Evolutionary conservation across 2,329 filamentous ascomycete genomes (phyloP).

Genomic region (Hypoxylon sp.): DNA sequence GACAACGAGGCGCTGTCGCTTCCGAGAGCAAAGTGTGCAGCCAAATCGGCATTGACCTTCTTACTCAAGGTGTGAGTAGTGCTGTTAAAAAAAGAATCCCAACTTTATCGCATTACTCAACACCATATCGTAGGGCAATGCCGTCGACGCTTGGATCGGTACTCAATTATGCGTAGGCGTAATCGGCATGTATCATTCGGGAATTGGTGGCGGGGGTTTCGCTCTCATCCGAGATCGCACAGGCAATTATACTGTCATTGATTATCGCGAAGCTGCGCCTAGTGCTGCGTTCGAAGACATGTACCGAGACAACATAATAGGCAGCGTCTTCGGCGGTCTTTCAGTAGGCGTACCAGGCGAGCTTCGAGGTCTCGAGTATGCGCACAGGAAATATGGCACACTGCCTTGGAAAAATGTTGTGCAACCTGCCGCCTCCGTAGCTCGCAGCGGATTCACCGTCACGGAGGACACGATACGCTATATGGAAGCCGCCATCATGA

Average conservation of each 20-base stretch:
- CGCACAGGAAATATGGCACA: conserved; percentile 79
- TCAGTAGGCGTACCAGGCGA: conserved; percentile 81
- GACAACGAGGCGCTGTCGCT: conserved; percentile 51
- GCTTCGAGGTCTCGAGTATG: conserved; percentile 81
- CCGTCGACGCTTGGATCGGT: conserved; percentile 81
- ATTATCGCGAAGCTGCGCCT: conserved; percentile 91
- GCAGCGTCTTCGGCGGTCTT: conserved; percentile 79
- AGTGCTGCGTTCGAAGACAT: conserved; percentile 86
- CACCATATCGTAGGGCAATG: conserved; percentile 70
- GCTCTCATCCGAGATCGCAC: conserved; percentile 80
- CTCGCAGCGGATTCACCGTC: conserved; percentile 81
- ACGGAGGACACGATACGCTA: conserved; percentile 81
- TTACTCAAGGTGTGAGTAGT: conserved; percentile 51
- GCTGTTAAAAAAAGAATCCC: neutral
- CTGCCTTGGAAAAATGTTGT: conserved; percentile 81
- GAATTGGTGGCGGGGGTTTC: conserved; percentile 93
- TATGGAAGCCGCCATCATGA: conserved; percentile 68
- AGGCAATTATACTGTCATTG: conserved; percentile 85
- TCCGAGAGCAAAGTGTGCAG: conserved; percentile 54
- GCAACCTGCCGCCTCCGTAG: conserved; percentile 79
- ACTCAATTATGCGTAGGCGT: conserved; percentile 83
- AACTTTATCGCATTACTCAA: conserved; percentile 14
- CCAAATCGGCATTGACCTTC: conserved; percentile 54
- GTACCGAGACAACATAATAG: conserved; percentile 79
- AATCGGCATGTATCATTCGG: conserved; percentile 82